Base-by-base conservation (phyloP, 2,329 filamentous ascomycete species). In the Polychaeton citri region DNA sequence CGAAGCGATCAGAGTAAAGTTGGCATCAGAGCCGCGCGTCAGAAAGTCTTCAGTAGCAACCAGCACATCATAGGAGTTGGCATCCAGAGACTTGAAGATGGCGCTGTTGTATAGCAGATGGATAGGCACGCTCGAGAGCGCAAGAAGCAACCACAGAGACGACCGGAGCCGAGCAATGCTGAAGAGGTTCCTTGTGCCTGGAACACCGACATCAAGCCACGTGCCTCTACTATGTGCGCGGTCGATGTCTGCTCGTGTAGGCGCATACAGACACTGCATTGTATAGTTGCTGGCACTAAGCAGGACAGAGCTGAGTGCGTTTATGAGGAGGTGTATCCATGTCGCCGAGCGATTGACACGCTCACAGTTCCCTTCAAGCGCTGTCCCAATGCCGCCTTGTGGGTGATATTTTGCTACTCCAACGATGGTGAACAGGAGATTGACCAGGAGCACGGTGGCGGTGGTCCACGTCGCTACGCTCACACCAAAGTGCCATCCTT, bases 241-340 rank as follows among this genome's bases (percentile, higher is more conserved):
- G 33, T 74, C 63, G 8, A 73, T 48, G 28, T 73, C 66, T 6
- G 46, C 18, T 17, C 71, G 52, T 1, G 64, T 71, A 0, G 71
- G 70, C 1, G 68, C 60, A 9, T 53, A 61, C 9, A 74, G 49
- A 15, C 63, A 56, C 40, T 74, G 70, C 64, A 71, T 71, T 37
- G 58, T 62, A 39, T 66, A 70, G 44, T 69, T 70, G 26, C 62
- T 65, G 4, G 64, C 64, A 2, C 59, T 57, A 1, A 71, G 55
- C 12, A 71, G 38, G 1, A 59, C 37, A 0, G 65, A 68, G 19
- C 61, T 60, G 20, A 69, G 49, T 1, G 58, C 38, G 49, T 72
- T 72, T 46, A 73, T 63, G 2, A 60, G 38, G 18, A 71, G 44
- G 48, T 72, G 67, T 0, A 50, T 40, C 32, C 41, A 38, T 2